Evolutionary conservation across 345 rosid genomes (phyloP).

Genomic region (Populus tremula): DNA sequence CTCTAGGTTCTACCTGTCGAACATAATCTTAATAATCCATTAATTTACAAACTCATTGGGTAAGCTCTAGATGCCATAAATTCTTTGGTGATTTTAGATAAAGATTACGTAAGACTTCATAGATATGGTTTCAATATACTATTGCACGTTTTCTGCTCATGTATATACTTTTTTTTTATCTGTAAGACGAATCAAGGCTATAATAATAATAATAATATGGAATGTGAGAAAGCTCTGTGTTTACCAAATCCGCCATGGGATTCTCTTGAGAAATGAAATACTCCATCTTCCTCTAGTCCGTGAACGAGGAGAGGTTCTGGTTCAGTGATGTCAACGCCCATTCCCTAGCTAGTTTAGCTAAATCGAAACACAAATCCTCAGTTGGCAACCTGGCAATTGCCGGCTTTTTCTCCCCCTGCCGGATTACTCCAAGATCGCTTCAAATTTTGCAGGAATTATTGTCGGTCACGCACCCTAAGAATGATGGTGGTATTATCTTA

Average conservation of each 20-base stretch:
- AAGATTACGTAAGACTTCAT: not conserved
- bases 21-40: too few relatives aligned
- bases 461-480: not conserved
- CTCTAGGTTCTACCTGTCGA: too few relatives aligned
- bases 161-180: too few relatives aligned
- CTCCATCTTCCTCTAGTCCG: not conserved
- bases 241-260: not conserved
- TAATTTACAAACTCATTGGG: not conserved
- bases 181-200: not conserved
- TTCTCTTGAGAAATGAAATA: not conserved
- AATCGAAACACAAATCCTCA: not conserved
- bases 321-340: not conserved
- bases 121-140: not conserved
- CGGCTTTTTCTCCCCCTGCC: constrained; percentile 2
- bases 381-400: not conserved
- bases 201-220: constrained; percentile 1
- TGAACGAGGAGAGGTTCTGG: not conserved
- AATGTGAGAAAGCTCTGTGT: not conserved
- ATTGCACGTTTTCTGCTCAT: not conserved
- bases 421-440: not conserved
- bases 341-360: not conserved
- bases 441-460: not conserved
- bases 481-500: not conserved
- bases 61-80: not conserved
- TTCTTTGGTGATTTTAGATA: not conserved